A percentile compares a stretch with the other conserved stretches of the same genome.
Conservation (phyloP, 2,329 filamentous ascomycete species). For the Xylogone sp. region DNA sequence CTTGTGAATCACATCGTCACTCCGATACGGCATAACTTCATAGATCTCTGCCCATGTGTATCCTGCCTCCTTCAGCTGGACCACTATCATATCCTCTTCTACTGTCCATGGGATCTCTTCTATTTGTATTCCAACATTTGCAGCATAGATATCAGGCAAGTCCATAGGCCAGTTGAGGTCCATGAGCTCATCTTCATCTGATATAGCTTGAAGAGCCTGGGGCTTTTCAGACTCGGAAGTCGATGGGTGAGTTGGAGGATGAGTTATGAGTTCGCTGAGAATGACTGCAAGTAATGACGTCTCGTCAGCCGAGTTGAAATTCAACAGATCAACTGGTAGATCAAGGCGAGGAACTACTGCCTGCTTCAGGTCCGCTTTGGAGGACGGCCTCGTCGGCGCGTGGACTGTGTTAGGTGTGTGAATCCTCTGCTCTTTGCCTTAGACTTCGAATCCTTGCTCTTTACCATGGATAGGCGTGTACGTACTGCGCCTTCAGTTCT, state of each 20-base stretch:
- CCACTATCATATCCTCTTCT: no score
- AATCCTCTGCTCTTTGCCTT: slow-evolving; percentile 6
- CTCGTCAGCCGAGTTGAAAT: not conserved
- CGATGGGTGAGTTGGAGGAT: not conserved
- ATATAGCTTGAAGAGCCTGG: not conserved
- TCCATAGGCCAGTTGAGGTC: not conserved
- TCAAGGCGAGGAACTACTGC: not conserved
- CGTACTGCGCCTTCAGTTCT: slow-evolving; percentile 14
- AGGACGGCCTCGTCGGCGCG: not conserved
- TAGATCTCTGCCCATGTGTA: no score
- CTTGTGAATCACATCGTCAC: no score
- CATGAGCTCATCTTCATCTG: not conserved
- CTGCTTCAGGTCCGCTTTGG: not conserved
- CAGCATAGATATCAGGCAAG: no score
- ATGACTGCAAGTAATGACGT: not conserved
- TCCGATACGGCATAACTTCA: no score
- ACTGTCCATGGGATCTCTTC: no score
- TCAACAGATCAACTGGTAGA: not conserved
- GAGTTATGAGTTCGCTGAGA: not conserved
- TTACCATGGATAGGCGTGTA: slow-evolving; percentile 12
- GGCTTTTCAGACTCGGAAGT: not conserved
- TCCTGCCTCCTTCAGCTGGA: no score
- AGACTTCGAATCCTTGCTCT: slow-evolving; percentile 30
- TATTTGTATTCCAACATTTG: no score
- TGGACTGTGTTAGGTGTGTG: not conserved